A percentile compares a stretch with the other conserved stretches of the same genome.
Evolutionary conservation across 2,329 filamentous ascomycete species (phyloP).

Genomic region (Sporothrix dimorphospora): DNA sequence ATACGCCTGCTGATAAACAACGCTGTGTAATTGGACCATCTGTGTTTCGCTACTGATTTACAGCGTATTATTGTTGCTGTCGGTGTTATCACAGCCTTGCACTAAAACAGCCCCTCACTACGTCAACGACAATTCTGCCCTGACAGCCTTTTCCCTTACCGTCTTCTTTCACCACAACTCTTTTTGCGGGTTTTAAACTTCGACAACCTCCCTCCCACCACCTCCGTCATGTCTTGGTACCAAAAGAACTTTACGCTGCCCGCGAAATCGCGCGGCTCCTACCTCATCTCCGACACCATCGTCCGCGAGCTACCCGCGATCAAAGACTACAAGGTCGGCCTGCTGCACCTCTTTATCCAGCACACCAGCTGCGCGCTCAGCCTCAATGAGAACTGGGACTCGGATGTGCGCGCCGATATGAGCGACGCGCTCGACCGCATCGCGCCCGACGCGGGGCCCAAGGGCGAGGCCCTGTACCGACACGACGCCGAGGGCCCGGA

Average conservation of each 20-base stretch:
- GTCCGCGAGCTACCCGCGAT: conserved; percentile 76
- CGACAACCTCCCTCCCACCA: neutral
- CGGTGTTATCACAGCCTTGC: conserved; percentile 19
- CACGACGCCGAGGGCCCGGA: conserved; percentile 85
- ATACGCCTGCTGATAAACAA: neutral
- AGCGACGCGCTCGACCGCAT: conserved; percentile 89
- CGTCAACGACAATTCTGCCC: conserved; percentile 1
- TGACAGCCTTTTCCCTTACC: neutral
- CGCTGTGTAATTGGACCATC: neutral
- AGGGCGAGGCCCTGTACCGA: conserved; percentile 74
- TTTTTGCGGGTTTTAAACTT: neutral
- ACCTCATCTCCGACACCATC: conserved; percentile 84
- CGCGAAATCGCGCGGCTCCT: conserved; percentile 75
- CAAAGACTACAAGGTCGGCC: conserved; percentile 77
- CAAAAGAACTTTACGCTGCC: conserved; percentile 86
- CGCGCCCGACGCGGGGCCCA: conserved; percentile 74
- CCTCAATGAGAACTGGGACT: conserved; percentile 89
- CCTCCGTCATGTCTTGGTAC: conserved; percentile 68
- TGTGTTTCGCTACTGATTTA: neutral
- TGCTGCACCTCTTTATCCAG: conserved; percentile 90
- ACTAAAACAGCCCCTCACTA: conserved; percentile 18
- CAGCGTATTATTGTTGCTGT: neutral
- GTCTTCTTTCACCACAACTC: neutral
- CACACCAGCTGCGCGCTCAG: conserved; percentile 91
- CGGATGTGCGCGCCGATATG: conserved; percentile 90